These are phyloP conservation scores for Paecilomyces fulvus DNA, from an alignment of 2,329 filamentous ascomycete genomes.

Conservation along the genomic window DNA sequence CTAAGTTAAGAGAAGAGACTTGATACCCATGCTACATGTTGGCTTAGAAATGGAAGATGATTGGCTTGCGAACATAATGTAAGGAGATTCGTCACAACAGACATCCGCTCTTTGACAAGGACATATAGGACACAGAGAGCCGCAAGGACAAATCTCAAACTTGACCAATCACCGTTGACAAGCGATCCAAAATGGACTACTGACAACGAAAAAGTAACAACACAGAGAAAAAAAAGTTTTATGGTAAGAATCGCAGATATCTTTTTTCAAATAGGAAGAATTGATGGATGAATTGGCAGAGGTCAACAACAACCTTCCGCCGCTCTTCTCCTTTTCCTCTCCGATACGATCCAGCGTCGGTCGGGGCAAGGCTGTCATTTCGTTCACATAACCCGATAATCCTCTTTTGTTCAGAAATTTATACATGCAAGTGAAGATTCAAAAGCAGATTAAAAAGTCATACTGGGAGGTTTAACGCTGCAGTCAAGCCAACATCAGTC, in stretches of 20 bases:
- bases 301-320: constrained; percentile 1
- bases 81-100: constrained; percentile 1
- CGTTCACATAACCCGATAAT: constrained; percentile 25
- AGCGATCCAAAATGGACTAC: not conserved
- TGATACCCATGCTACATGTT: not conserved
- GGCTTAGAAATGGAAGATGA: not conserved
- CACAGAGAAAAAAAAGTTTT: not conserved
- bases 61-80: not conserved
- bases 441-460: constrained; percentile 22
- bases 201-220: not conserved
- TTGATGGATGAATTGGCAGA: not conserved
- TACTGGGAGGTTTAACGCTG: constrained; percentile 24
- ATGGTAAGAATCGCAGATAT: not conserved
- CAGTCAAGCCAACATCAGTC: constrained; percentile 8
- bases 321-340: constrained; percentile 17
- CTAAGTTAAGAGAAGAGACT: not conserved
- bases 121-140: constrained; percentile 1
- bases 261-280: constrained; percentile 1
- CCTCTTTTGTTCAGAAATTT: constrained; percentile 25
- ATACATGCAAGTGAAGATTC: constrained; percentile 26
- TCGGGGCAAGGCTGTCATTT: constrained; percentile 23
- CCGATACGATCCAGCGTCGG: constrained; percentile 35
- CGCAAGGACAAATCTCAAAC: not conserved
- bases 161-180: not conserved
- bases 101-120: not conserved